Percentiles rank a stretch among this genome's conserved stretches.
Evolutionary conservation across 192 early-diverging fungal genomes (phyloP).

Genomic region (Funneliformis mosseae): DNA sequence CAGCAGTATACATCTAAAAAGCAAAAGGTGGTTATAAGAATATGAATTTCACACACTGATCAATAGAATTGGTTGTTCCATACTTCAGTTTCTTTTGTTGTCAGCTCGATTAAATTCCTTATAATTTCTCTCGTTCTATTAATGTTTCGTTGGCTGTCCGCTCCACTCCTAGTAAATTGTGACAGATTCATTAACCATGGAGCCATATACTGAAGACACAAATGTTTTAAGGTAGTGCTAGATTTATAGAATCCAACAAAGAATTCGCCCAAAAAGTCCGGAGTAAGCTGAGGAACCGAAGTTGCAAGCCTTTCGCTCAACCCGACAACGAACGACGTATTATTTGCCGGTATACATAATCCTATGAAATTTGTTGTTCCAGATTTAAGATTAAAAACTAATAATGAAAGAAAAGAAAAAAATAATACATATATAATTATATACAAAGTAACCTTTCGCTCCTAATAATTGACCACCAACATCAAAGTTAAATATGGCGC

Average conservation of each 20-base stretch:
- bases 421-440: not conserved
- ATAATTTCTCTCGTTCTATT: slow-evolving; percentile 76
- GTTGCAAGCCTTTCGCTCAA: slow-evolving; percentile 82
- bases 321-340: slow-evolving; percentile 75
- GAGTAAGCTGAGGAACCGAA: slow-evolving; percentile 76
- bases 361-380: slow-evolving; percentile 43
- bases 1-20: slow-evolving; percentile 73
- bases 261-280: slow-evolving; percentile 88
- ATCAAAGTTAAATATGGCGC: slow-evolving; percentile 80
- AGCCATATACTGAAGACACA: slow-evolving; percentile 85
- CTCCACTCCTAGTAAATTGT: slow-evolving; percentile 53
- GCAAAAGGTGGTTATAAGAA: slow-evolving; percentile 32
- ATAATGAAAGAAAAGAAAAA: not conserved
- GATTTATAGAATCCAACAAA: slow-evolving; percentile 81
- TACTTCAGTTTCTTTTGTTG: slow-evolving; percentile 77
- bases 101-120: slow-evolving; percentile 77
- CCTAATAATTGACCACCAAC: slow-evolving; percentile 78
- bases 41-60: not conserved
- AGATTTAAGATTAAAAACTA: not conserved
- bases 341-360: slow-evolving; percentile 89
- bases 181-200: slow-evolving; percentile 88
- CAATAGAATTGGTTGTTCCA: not conserved
- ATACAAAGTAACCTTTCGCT: slow-evolving; percentile 54
- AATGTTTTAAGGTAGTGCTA: slow-evolving; percentile 69
- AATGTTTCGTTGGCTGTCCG: slow-evolving; percentile 54